Evolutionary conservation across 148 eudicot species (phyloP).

Genomic region (Nepenthes gracilis): DNA sequence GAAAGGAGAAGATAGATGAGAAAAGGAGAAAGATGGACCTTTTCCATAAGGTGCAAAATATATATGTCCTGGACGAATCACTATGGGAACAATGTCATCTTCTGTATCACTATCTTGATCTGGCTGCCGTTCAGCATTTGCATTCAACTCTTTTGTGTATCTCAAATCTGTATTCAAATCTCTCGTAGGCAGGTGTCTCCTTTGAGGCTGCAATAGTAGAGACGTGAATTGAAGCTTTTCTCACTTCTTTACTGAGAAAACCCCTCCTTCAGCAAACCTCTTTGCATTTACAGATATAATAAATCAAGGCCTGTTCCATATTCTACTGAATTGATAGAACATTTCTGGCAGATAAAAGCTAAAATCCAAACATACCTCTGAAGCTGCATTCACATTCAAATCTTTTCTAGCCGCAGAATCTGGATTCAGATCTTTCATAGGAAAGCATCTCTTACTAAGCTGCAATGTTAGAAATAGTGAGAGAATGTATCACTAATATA

Average conservation of each 20-base stretch:
- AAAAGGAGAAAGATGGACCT: conserved; percentile 24
- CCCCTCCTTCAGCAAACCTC: background rate
- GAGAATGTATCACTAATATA: background rate
- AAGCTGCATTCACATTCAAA: conserved; percentile 5
- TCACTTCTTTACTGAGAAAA: background rate
- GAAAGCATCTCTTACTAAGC: background rate
- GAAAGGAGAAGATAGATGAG: background rate
- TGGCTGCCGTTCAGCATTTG: conserved; percentile 8
- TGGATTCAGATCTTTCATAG: conserved; percentile 10
- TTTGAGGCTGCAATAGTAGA: conserved; percentile 20
- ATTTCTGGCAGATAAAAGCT: background rate
- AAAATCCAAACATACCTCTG: background rate
- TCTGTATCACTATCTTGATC: conserved; percentile 35
- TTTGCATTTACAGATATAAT: background rate
- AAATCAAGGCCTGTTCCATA: too few species aligned
- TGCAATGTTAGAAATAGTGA: background rate
- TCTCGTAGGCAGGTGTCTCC: conserved; percentile 19
- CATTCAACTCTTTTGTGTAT: conserved; percentile 8
- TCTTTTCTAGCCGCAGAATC: conserved; percentile 12
- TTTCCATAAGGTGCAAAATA: conserved; percentile 62
- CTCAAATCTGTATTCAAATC: conserved; percentile 13
- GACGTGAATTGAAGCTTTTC: background rate
- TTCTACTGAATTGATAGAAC: background rate
- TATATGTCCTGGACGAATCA: conserved; percentile 78
- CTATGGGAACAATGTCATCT: conserved; percentile 58